These are phyloP conservation scores for Ophiosphaerella korrae DNA, from an alignment of 2,329 filamentous ascomycete genomes.

Conservation along the genomic window DNA sequence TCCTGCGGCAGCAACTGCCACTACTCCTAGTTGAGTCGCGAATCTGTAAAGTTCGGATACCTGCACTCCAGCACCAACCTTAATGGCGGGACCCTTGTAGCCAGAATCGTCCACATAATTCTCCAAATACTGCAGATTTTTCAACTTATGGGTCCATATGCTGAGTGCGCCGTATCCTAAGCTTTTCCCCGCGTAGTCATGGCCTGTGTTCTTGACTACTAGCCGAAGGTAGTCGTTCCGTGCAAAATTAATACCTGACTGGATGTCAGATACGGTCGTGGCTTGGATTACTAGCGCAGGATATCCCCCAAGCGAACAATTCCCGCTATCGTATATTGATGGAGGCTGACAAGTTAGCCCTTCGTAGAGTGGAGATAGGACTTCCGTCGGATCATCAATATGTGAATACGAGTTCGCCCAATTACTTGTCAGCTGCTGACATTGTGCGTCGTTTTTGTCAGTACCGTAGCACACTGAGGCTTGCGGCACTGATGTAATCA, in stretches of 20 bases:
- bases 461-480: slow-evolving; percentile 29
- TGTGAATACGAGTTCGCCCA: slow-evolving; percentile 27
- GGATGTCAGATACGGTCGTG: slow-evolving; percentile 30
- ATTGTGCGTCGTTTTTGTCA: slow-evolving; percentile 25
- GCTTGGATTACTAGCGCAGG: slow-evolving; percentile 33
- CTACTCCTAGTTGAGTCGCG: slow-evolving; percentile 26
- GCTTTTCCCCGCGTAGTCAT: slow-evolving; percentile 37
- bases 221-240: slow-evolving; percentile 30
- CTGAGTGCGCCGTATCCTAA: slow-evolving; percentile 28
- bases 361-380: slow-evolving; percentile 35
- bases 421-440: slow-evolving; percentile 21
- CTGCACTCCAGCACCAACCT: slow-evolving; percentile 35
- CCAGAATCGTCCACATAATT: slow-evolving; percentile 27
- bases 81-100: slow-evolving; percentile 36
- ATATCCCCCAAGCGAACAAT: slow-evolving; percentile 33
- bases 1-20: slow-evolving; percentile 29
- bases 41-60: slow-evolving; percentile 36
- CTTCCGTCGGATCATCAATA: slow-evolving; percentile 31
- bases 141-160: slow-evolving; percentile 39
- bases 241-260: slow-evolving; percentile 37
- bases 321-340: slow-evolving; percentile 22
- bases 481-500: slow-evolving; percentile 27
- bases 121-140: slow-evolving; percentile 31
- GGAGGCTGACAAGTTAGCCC: slow-evolving; percentile 35
- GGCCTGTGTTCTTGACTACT: slow-evolving; percentile 40